These are phyloP conservation scores for Pseudozyma pruni DNA, from an alignment of 1,284 basidiomycete species.

Conservation along the genomic window DNA sequence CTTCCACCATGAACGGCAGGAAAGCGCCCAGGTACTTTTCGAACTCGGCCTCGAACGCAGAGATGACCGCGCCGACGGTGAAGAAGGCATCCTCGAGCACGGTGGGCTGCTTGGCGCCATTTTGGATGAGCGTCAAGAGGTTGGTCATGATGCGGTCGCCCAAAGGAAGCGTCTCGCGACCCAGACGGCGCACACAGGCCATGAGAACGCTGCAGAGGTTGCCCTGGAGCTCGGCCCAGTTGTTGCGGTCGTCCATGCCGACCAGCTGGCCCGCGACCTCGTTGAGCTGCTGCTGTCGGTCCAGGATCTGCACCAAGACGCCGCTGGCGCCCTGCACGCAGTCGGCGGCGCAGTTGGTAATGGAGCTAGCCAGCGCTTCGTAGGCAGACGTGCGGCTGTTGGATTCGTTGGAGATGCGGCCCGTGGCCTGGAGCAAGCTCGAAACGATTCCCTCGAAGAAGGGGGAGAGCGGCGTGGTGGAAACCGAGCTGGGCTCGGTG, in stretches of 20 bases:
- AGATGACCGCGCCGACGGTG: conserved; percentile 80
- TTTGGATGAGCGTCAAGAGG: conserved; percentile 83
- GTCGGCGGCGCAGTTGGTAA: conserved; percentile 83
- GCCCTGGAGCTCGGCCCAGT: conserved; percentile 98
- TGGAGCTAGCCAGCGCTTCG: conserved; percentile 89
- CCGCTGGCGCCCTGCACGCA: conserved; percentile 84
- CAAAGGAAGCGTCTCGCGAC: conserved; percentile 83
- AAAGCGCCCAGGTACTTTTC: conserved; percentile 89
- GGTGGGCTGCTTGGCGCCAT: conserved; percentile 88
- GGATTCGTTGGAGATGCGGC: conserved; percentile 83
- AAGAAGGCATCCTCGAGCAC: conserved; percentile 98
- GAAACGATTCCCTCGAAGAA: conserved; percentile 80
- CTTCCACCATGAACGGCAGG: conserved; percentile 87
- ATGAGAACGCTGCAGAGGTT: conserved; percentile 80
- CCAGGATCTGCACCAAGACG: conserved; percentile 82
- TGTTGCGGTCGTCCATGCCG: conserved; percentile 94
- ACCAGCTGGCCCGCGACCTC: conserved; percentile 81
- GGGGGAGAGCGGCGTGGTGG: conserved; percentile 77
- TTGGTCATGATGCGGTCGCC: conserved; percentile 96
- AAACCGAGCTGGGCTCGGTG: conserved; percentile 68
- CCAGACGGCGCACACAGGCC: conserved; percentile 74
- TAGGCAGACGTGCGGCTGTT: conserved; percentile 96
- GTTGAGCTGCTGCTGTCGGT: conserved; percentile 88
- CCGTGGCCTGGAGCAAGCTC: conserved; percentile 58
- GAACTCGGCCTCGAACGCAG: conserved; percentile 84